Evolutionary conservation across 2,329 filamentous ascomycete genomes (phyloP).

Genomic region (Fusarium sp.): DNA sequence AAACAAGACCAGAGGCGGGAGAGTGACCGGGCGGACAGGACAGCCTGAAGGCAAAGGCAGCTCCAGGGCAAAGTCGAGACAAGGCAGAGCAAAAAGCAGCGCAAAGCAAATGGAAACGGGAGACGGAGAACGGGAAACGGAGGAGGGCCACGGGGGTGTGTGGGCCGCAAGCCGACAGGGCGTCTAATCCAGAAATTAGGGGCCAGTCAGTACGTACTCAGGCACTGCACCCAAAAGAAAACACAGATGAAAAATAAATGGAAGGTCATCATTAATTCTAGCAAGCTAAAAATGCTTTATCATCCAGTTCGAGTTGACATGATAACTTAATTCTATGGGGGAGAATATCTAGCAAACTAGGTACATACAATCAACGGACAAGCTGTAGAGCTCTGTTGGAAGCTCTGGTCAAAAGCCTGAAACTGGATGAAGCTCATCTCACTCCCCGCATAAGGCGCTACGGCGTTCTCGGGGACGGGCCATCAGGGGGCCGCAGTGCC

Average conservation of each 20-base stretch:
- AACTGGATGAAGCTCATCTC: conserved; percentile 5
- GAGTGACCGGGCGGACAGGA: conserved; percentile 26
- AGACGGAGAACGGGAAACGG: conserved; percentile 38
- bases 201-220: background rate
- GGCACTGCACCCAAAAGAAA: background rate
- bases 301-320: background rate
- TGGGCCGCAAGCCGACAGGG: conserved; percentile 38
- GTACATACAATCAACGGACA: background rate
- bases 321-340: background rate
- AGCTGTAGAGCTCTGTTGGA: background rate
- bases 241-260: background rate
- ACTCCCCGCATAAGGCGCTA: conserved; percentile 22
- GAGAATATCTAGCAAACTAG: background rate
- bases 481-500: conserved; percentile 20
- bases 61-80: conserved; percentile 6
- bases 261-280: background rate
- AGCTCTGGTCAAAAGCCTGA: background rate
- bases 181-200: background rate
- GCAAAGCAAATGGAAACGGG: conserved; percentile 30
- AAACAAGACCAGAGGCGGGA: conserved; percentile 29
- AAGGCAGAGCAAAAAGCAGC: conserved; percentile 18
- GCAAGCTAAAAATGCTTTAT: background rate
- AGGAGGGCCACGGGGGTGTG: conserved; percentile 38
- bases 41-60: conserved; percentile 39
- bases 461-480: conserved; percentile 31